Conservation (phyloP, 345 rosid species). For the Carallia brachiata region DNA sequence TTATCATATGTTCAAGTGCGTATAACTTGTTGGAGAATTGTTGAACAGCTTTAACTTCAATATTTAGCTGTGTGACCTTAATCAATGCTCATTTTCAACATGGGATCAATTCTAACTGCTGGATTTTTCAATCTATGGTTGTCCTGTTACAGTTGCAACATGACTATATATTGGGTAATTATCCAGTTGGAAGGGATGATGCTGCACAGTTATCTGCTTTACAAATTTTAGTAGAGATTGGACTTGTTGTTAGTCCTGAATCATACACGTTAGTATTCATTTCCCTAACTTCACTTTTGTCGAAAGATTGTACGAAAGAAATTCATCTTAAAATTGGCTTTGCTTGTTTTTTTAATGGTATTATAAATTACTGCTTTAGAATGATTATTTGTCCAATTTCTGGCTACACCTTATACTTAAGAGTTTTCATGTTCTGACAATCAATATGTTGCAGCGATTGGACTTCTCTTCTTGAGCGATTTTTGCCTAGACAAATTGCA, state of each 20-base stretch:
- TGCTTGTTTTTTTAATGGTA: neutral
- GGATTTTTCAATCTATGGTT: conserved; percentile 22
- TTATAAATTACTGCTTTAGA: neutral
- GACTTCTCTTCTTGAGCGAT: conserved; percentile 85
- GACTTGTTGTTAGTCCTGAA: conserved; percentile 80
- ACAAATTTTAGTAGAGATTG: conserved; percentile 92
- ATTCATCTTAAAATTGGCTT: neutral
- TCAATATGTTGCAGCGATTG: conserved; percentile 61
- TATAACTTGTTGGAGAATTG: conserved; percentile 15
- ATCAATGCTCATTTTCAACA: conserved; percentile 2
- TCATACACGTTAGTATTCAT: conserved; percentile 68
- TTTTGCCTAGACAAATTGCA: conserved; percentile 91
- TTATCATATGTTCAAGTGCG: conserved; percentile 93
- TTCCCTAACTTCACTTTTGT: neutral
- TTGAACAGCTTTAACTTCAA: conserved; percentile 4
- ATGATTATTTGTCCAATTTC: neutral
- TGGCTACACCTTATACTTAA: neutral
- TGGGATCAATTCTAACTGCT: neutral
- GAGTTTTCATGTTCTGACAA: conserved; percentile 3
- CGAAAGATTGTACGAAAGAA: neutral
- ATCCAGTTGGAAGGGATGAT: conserved; percentile 99
- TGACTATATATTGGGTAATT: conserved; percentile 91
- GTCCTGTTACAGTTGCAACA: conserved; percentile 77
- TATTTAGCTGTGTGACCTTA: neutral
- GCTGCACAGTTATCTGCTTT: conserved; percentile 95